Evolutionary conservation across 352 stramenopile species (phyloP), one percentile per base, ranked within the genome.

Genomic region (Phytophthora agathidicida): DNA sequence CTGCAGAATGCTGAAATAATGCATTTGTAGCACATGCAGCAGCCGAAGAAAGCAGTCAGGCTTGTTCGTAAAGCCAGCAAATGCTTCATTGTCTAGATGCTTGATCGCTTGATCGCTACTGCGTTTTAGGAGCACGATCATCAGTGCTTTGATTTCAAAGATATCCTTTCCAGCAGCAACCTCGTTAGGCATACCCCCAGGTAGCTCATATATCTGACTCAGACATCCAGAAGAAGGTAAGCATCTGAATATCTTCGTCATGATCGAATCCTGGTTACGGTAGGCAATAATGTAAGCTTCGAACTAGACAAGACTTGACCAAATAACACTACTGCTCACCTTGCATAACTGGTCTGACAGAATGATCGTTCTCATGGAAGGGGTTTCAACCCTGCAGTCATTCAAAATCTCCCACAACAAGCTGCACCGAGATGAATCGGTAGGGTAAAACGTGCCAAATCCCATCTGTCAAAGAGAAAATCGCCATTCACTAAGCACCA

Each of bases 371-470:
- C 65, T 59, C 59, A 67, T 67, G 11, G 65, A 67, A 19, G 37
- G 53, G 3, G 24, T 14, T 2, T 53, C 11, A 1, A 47, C 9
- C 36, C 58, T 59, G 37, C 43, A 57, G 36, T 62, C 53, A 16
- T 54, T 22, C 5, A 63, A 19, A 39, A 73, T 47, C 7, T 69
- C 37, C 48, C 65, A 62, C 3, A 73, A 14, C 54, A 71, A 32
- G 11, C 33, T 51, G 39, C 38, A 53, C 27, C 47, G 45, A 14
- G 62, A 30, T 7, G 13, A 3, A 31, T 22, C 38, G 26, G 65
- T 41, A 0, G 74, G 74, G 35, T 86, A 87, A 53, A 88, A 88
- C 14, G 52, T 30, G 11, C 33, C 39, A 37, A 88, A 88, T 11
- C 78, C 77, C 41, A 83, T 68, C 77, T 87, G 39, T 28, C 31